Evolutionary conservation across 163 green algal species (phyloP).

Genomic region (Scenedesmus sp.): DNA sequence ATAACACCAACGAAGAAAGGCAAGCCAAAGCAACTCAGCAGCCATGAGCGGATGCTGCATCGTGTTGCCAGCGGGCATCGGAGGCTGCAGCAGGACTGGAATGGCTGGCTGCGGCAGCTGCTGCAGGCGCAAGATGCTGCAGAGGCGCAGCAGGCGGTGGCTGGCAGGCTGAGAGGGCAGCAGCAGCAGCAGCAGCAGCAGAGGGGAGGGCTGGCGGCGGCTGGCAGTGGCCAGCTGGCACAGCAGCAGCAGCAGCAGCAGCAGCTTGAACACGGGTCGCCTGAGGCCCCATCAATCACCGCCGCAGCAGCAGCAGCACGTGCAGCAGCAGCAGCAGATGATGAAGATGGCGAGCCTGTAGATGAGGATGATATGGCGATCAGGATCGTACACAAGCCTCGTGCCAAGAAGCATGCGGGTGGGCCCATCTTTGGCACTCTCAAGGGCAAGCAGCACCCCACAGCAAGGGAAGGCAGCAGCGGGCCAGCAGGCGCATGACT

Average conservation of each 20-base stretch:
- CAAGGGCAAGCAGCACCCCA: neutral
- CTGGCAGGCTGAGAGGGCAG: neutral
- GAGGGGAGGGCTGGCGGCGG: neutral
- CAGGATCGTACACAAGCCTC: neutral
- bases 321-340: conserved; percentile 2
- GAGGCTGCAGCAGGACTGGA: neutral
- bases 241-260: neutral
- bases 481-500: neutral
- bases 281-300: neutral
- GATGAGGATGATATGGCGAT: neutral
- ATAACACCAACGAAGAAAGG: neutral
- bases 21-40: neutral
- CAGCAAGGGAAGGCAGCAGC: neutral
- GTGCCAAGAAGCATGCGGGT: neutral
- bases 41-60: neutral
- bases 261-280: neutral
- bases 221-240: neutral
- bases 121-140: neutral
- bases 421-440: neutral
- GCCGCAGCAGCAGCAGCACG: neutral
- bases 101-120: neutral
- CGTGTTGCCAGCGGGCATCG: neutral
- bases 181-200: neutral
- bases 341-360: neutral
- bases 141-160: neutral